phyloP scores from a whole-genome alignment of 2,329 filamentous ascomycete species.

The Curvularia sp. region DNA sequence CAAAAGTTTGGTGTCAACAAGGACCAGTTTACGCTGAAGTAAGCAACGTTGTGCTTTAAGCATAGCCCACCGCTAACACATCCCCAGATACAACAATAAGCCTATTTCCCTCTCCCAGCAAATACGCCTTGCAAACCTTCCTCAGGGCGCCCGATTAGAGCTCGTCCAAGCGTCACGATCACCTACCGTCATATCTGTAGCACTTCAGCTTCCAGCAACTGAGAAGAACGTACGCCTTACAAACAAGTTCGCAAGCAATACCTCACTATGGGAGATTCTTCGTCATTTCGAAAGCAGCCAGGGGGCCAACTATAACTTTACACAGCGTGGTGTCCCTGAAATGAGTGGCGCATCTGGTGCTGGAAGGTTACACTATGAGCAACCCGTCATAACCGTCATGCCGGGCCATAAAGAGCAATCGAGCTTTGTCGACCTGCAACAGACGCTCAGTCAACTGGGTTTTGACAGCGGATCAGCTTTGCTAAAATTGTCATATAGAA shows the following conservation, averaged over 20 bases:
- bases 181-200: constrained; percentile 83
- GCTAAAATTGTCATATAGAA: constrained; percentile 77
- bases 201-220: constrained; percentile 74
- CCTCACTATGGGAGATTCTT: constrained; percentile 86
- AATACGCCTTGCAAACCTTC: constrained; percentile 81
- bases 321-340: constrained; percentile 77
- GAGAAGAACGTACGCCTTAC: constrained; percentile 68
- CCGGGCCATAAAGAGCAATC: constrained; percentile 72
- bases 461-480: constrained; percentile 84
- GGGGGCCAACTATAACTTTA: constrained; percentile 71
- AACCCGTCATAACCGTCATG: constrained; percentile 83
- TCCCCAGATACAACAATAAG: constrained; percentile 70
- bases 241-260: constrained; percentile 87
- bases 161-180: constrained; percentile 87
- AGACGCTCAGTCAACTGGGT: constrained; percentile 84
- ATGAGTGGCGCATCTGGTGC: constrained; percentile 62
- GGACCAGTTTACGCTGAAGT: constrained; percentile 84
- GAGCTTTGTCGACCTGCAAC: constrained; percentile 82
- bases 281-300: constrained; percentile 80
- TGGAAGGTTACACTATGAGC: constrained; percentile 86
- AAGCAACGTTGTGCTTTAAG: constrained; percentile 34
- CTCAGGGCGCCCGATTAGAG: constrained; percentile 87
- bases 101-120: constrained; percentile 83
- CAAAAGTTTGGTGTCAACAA: constrained; percentile 76
- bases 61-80: constrained; percentile 6